Percentiles rank a stretch among this genome's conserved stretches.
Evolutionary conservation across 805 yeast genomes (phyloP).

Genomic region (Peterozyma xylosa): DNA sequence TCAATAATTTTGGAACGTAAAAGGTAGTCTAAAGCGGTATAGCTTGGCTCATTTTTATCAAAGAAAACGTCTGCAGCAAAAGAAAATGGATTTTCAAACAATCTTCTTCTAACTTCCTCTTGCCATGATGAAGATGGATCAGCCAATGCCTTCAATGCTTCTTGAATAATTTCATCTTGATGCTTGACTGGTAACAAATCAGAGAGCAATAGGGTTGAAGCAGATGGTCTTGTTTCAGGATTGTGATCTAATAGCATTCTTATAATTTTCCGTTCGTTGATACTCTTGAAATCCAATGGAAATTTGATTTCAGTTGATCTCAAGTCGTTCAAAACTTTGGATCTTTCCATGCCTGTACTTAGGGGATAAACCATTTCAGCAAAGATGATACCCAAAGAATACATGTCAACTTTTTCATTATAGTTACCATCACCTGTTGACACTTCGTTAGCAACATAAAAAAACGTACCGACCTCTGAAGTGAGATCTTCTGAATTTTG

Average conservation of each 20-base stretch:
- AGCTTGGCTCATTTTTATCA: constrained; percentile 38
- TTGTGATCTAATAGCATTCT: constrained; percentile 66
- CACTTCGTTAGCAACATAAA: constrained; percentile 89
- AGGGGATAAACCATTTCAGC: constrained; percentile 89
- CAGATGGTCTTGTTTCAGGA: constrained; percentile 74
- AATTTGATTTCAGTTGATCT: constrained; percentile 55
- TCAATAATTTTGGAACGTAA: constrained; percentile 54
- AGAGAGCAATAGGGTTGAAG: constrained; percentile 64
- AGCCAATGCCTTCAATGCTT: constrained; percentile 76
- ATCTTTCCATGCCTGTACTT: constrained; percentile 93
- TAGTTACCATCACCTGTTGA: constrained; percentile 66
- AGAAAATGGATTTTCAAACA: constrained; percentile 80
- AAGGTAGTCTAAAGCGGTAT: constrained; percentile 38
- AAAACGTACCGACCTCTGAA: constrained; percentile 88
- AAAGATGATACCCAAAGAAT: constrained; percentile 88
- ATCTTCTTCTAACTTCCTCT: constrained; percentile 78
- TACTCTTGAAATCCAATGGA: constrained; percentile 60
- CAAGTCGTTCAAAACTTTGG: constrained; percentile 56
- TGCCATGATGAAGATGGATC: constrained; percentile 95
- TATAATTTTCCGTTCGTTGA: constrained; percentile 63
- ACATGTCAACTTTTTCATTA: constrained; percentile 92
- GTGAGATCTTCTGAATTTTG: constrained; percentile 65
- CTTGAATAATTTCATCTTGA: constrained; percentile 83
- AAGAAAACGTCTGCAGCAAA: constrained; percentile 80
- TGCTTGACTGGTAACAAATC: constrained; percentile 85